A percentile compares a stretch with the other conserved stretches of the same genome.
phyloP scores from a whole-genome alignment of 306 rosid species.

The Trichosanthes truncata region DNA sequence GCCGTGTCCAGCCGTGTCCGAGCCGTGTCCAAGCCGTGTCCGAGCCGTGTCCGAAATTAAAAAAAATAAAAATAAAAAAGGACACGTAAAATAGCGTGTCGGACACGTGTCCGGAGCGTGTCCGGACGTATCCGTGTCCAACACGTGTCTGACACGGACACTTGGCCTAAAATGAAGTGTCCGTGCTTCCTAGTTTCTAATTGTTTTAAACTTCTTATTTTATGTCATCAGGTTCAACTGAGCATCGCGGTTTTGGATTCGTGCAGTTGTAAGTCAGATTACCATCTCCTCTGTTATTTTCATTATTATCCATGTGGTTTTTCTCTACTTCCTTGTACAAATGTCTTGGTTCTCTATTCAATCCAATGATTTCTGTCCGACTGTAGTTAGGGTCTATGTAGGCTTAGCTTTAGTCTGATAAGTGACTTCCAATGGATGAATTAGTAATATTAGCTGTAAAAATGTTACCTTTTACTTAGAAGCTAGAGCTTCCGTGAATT shows the following conservation, averaged over 20 bases:
- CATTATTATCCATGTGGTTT: neutral
- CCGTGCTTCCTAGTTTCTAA: no score
- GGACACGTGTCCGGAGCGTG: no score
- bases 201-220: constrained; percentile 14
- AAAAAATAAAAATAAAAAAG: no score
- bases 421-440: neutral
- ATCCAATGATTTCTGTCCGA: neutral
- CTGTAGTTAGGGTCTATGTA: neutral
- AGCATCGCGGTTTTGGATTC: constrained; percentile 76
- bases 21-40: no score
- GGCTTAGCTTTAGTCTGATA: neutral
- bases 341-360: neutral
- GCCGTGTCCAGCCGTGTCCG: no score
- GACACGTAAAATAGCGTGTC: no score
- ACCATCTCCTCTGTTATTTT: neutral
- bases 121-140: no score
- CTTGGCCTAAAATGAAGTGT: no score
- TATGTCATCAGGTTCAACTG: constrained; percentile 52
- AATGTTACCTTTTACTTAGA: neutral
- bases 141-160: no score
- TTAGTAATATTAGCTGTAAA: neutral
- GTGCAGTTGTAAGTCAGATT: constrained; percentile 68
- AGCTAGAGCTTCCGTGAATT: neutral
- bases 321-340: neutral
- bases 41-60: no score